Evolutionary conservation across 345 rosid species (phyloP).

Genomic region (Syzygium grande): DNA sequence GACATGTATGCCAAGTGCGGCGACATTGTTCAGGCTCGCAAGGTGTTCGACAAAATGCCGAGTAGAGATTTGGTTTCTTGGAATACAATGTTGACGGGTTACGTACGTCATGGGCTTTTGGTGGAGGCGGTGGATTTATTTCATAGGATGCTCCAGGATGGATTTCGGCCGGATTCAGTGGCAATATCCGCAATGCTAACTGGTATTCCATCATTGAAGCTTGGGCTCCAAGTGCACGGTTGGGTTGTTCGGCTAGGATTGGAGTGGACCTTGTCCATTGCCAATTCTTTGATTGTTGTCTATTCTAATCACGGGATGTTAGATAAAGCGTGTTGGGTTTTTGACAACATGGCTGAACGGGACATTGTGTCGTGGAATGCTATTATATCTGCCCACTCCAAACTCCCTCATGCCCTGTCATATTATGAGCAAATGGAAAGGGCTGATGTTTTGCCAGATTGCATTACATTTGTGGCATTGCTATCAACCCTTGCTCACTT

Average conservation of each 20-base stretch:
- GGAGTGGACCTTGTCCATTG: slow-evolving; percentile 48
- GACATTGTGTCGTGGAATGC: slow-evolving; percentile 85
- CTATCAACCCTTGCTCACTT: slow-evolving; percentile 66
- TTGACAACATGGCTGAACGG: slow-evolving; percentile 52
- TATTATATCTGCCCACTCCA: slow-evolving; percentile 57
- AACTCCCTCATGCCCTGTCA: slow-evolving; percentile 29
- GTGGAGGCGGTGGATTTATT: slow-evolving; percentile 44
- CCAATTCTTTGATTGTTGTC: slow-evolving; percentile 56
- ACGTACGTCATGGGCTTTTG: slow-evolving; percentile 52
- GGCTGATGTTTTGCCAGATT: slow-evolving; percentile 35
- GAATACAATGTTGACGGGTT: slow-evolving; percentile 70
- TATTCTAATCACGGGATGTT: slow-evolving; percentile 44
- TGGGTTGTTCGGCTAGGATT: slow-evolving; percentile 54
- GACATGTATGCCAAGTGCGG: slow-evolving; percentile 94
- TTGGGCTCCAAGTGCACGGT: slow-evolving; percentile 62
- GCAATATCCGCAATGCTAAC: slow-evolving; percentile 58
- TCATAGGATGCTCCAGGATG: slow-evolving; percentile 41
- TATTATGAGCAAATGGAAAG: slow-evolving; percentile 61
- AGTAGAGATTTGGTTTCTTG: slow-evolving; percentile 55
- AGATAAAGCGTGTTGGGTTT: slow-evolving; percentile 42
- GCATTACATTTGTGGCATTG: slow-evolving; percentile 67
- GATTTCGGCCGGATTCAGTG: slow-evolving; percentile 59
- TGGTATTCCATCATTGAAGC: slow-evolving; percentile 25
- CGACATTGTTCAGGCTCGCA: slow-evolving; percentile 69
- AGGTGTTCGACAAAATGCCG: slow-evolving; percentile 52